Percentiles rank a stretch among this genome's conserved stretches.
Conservation (phyloP, 306 rosid genomes). For the Arachis hypogaea region DNA sequence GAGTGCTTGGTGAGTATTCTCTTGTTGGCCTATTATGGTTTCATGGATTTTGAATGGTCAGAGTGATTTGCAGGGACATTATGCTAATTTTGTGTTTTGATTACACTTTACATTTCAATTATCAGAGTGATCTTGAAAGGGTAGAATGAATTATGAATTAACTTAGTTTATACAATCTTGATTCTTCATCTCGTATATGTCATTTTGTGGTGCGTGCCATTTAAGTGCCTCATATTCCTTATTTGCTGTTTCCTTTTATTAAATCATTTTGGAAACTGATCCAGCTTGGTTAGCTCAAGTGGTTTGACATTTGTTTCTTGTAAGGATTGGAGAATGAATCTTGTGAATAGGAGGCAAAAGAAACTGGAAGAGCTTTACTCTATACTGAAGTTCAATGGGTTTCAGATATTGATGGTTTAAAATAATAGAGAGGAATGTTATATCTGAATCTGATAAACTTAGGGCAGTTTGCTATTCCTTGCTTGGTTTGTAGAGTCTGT, state of each 20-base stretch:
- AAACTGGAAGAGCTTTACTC: too few species aligned
- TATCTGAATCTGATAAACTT: neutral
- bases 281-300: too few species aligned
- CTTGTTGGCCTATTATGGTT: neutral
- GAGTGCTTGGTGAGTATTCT: neutral
- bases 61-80: constrained; percentile 5
- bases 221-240: constrained; percentile 2
- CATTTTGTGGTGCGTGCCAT: neutral
- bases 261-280: neutral
- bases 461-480: constrained; percentile 1
- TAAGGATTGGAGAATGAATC: too few species aligned
- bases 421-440: too few species aligned
- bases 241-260: constrained; percentile 4
- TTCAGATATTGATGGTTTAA: too few species aligned
- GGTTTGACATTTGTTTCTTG: too few species aligned
- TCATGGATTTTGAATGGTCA: constrained; percentile 9
- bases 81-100: neutral
- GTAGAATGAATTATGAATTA: neutral
- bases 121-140: neutral
- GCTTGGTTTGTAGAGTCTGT: neutral
- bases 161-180: neutral
- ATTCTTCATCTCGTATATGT: neutral
- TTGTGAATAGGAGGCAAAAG: too few species aligned
- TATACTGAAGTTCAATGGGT: too few species aligned
- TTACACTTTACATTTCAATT: neutral